These are phyloP conservation scores for Chlamydomonas reinhardtii DNA, from an alignment of 163 green algal genomes.

Conservation along the genomic window DNA sequence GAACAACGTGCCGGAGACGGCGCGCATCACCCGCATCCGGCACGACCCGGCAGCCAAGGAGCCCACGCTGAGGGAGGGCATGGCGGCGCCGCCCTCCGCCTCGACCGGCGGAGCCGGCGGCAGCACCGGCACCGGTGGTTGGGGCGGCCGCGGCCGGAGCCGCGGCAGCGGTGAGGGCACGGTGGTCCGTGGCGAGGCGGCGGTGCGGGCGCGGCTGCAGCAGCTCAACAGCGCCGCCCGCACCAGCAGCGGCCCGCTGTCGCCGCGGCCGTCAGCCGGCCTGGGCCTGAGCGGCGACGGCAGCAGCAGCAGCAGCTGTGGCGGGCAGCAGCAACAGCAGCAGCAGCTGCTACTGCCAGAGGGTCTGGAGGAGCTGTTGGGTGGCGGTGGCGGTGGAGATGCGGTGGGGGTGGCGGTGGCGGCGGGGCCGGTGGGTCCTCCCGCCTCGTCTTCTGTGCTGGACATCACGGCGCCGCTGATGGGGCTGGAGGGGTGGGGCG, in stretches of 20 bases:
- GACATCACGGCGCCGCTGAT: slow-evolving; percentile 49
- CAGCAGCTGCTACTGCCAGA: no score
- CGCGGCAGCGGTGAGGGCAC: neutral
- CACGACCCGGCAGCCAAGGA: slow-evolving; percentile 46
- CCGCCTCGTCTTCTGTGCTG: slow-evolving; percentile 31
- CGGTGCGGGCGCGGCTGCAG: slow-evolving; percentile 64
- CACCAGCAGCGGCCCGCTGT: slow-evolving; percentile 12
- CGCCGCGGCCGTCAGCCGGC: neutral
- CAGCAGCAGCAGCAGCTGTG: no score
- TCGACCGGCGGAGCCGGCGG: neutral
- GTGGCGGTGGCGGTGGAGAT: no score
- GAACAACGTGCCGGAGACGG: slow-evolving; percentile 79
- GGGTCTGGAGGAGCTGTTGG: no score
- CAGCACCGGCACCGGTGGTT: neutral
- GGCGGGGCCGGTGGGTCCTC: neutral
- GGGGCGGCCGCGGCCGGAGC: neutral
- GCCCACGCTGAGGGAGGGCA: slow-evolving; percentile 28
- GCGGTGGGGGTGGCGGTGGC: slow-evolving; percentile 22
- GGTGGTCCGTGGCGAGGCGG: slow-evolving; percentile 29
- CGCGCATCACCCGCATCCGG: slow-evolving; percentile 67
- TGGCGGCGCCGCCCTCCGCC: neutral
- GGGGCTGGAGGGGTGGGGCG: slow-evolving; percentile 45
- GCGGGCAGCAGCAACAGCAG: no score
- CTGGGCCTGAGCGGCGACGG: slow-evolving; percentile 34
- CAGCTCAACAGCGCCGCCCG: slow-evolving; percentile 68